Percentiles rank a stretch among this genome's conserved stretches.
phyloP scores from a whole-genome alignment of 176 grass and related monocot genomes.

The Aegilops sharonensis region DNA sequence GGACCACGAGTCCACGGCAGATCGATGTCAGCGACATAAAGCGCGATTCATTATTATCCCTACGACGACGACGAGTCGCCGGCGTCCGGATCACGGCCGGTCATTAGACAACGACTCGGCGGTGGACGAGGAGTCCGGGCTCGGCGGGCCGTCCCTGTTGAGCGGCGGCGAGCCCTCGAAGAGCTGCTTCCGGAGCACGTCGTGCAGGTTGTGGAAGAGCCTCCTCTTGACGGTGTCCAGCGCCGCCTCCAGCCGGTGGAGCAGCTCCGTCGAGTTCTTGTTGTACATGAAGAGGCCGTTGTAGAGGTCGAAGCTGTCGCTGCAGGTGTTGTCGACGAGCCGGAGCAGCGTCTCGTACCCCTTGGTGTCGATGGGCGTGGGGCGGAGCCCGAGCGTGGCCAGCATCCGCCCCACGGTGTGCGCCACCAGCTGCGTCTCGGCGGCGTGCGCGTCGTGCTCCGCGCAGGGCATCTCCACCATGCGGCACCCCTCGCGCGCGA shows the following conservation, averaged over 20 bases:
- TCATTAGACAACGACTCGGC: background rate
- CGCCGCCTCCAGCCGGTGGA: conserved; percentile 65
- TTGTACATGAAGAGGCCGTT: conserved; percentile 96
- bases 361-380: conserved; percentile 50
- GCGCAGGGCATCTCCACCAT: conserved; percentile 79
- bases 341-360: conserved; percentile 74
- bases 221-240: conserved; percentile 63
- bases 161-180: conserved; percentile 27
- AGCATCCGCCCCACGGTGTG: conserved; percentile 74
- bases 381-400: conserved; percentile 35
- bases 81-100: background rate
- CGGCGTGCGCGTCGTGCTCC: conserved; percentile 64
- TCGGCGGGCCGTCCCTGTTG: background rate
- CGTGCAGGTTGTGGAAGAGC: conserved; percentile 66
- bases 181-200: conserved; percentile 62
- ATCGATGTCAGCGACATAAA: background rate
- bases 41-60: background rate
- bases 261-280: conserved; percentile 68
- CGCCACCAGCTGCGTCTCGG: conserved; percentile 77
- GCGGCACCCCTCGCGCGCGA: conserved; percentile 62
- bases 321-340: conserved; percentile 80
- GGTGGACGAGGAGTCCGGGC: background rate
- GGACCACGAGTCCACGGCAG: background rate
- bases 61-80: background rate
- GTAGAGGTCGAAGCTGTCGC: conserved; percentile 92